Conservation (phyloP, 2,329 filamentous ascomycete genomes). For the Calonectria honghensis region DNA sequence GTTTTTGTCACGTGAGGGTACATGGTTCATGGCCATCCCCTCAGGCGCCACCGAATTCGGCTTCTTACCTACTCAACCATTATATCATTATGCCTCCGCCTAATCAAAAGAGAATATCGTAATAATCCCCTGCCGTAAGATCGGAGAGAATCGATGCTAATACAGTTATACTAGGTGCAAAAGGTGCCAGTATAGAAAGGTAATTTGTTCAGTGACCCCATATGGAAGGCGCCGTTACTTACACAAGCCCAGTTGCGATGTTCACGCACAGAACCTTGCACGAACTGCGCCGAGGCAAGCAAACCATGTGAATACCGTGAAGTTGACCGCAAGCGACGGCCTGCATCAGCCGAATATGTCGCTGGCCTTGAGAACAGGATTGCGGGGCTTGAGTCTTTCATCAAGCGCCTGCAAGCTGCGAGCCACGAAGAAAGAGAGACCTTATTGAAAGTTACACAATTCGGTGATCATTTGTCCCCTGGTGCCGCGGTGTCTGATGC, state of each 20-base stretch:
- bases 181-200: conserved; percentile 41
- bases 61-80: not conserved
- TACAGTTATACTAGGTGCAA: conserved; percentile 24
- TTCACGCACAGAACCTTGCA: conserved; percentile 41
- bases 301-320: conserved; percentile 37
- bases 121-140: not conserved
- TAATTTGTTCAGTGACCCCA: not conserved
- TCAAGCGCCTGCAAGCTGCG: conserved; percentile 32
- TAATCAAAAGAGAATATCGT: conserved; percentile 22
- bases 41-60: conserved; percentile 1
- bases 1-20: conserved; percentile 9
- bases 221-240: not conserved
- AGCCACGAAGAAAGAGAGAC: conserved; percentile 32
- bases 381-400: conserved; percentile 44
- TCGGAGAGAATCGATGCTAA: not conserved
- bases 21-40: conserved; percentile 15
- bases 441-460: conserved; percentile 17
- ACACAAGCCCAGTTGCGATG: conserved; percentile 28
- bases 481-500: not conserved
- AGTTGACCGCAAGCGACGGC: conserved; percentile 38
- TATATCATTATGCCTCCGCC: conserved; percentile 8
- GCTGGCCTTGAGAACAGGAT: conserved; percentile 47
- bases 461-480: conserved; percentile 25
- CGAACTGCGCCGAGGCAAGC: conserved; percentile 30
- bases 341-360: conserved; percentile 48